Percentiles rank a stretch among this genome's conserved stretches.
Evolutionary conservation across 768 basidiomycete species (phyloP).

Genomic region (Dictyophora rubrovolvata): DNA sequence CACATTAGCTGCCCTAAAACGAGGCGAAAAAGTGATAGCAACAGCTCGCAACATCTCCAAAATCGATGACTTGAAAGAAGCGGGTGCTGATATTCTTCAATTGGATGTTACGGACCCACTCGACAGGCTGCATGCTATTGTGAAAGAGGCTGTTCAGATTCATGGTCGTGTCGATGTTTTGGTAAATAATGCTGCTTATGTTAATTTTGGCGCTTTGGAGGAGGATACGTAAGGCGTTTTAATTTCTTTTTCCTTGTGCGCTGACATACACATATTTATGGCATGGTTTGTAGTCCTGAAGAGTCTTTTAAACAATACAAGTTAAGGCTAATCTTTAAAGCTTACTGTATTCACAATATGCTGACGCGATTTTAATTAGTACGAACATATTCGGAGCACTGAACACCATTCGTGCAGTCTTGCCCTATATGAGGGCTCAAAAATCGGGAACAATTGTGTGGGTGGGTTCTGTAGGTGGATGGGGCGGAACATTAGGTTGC

Average conservation of each 20-base stretch:
- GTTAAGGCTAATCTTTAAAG: slow-evolving; percentile 6
- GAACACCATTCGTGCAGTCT: slow-evolving; percentile 34
- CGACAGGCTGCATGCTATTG: slow-evolving; percentile 12
- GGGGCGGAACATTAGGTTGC: slow-evolving; percentile 8
- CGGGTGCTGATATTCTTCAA: slow-evolving; percentile 30
- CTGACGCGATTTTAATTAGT: slow-evolving; percentile 7
- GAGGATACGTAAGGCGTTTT: slow-evolving; percentile 16
- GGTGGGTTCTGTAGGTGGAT: slow-evolving; percentile 28
- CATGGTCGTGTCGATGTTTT: slow-evolving; percentile 36
- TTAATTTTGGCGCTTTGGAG: slow-evolving; percentile 20
- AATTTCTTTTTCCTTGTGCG: not conserved
- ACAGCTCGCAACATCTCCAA: slow-evolving; percentile 21
- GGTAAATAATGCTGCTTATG: slow-evolving; percentile 38
- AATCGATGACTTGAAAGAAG: slow-evolving; percentile 26
- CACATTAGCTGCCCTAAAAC: slow-evolving; percentile 15
- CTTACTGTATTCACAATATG: not conserved
- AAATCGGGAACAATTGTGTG: slow-evolving; percentile 34
- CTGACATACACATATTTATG: not conserved
- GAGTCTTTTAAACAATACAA: slow-evolving; percentile 21
- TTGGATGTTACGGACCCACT: slow-evolving; percentile 25
- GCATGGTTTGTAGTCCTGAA: slow-evolving; percentile 14
- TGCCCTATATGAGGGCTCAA: slow-evolving; percentile 37
- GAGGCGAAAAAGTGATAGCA: slow-evolving; percentile 26
- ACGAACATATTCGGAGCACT: slow-evolving; percentile 35
- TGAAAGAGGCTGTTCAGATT: not conserved